Percentiles rank a stretch among this genome's conserved stretches.
Evolutionary conservation across 2,329 filamentous ascomycete genomes (phyloP).

Genomic region (Calonectria leucothoes): DNA sequence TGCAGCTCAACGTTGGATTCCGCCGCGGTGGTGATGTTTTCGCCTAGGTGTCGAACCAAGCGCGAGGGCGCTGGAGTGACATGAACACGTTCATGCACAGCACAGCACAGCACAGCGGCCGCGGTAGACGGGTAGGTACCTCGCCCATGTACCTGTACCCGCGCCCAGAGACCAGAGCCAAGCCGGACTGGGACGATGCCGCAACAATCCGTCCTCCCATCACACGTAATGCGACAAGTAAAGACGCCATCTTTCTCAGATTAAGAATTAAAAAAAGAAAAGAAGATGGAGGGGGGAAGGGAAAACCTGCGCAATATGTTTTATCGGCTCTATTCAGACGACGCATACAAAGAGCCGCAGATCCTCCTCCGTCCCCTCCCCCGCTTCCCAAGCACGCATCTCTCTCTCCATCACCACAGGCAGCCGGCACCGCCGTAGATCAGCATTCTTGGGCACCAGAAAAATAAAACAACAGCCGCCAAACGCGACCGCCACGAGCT

Average conservation of each 20-base stretch:
- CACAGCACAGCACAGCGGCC: too few relatives aligned
- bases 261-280: not conserved
- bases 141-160: conserved; percentile 17
- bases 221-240: conserved; percentile 9
- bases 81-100: not conserved
- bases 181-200: conserved; percentile 12
- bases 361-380: not conserved
- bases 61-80: not conserved
- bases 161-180: not conserved
- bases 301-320: not conserved
- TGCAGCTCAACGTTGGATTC: not conserved
- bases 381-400: not conserved
- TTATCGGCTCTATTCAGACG: not conserved
- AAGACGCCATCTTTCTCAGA: conserved; percentile 1
- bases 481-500: not conserved
- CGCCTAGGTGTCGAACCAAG: not conserved
- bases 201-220: not conserved
- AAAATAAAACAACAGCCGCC: not conserved
- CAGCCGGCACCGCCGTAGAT: not conserved
- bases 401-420: not conserved
- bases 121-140: too few relatives aligned
- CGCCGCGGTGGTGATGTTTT: not conserved
- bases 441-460: not conserved
- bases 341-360: not conserved
- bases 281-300: not conserved